These are phyloP conservation scores for Spathaspora jeffriesii DNA, from an alignment of 1,139 yeast genomes.

Conservation along the genomic window DNA sequence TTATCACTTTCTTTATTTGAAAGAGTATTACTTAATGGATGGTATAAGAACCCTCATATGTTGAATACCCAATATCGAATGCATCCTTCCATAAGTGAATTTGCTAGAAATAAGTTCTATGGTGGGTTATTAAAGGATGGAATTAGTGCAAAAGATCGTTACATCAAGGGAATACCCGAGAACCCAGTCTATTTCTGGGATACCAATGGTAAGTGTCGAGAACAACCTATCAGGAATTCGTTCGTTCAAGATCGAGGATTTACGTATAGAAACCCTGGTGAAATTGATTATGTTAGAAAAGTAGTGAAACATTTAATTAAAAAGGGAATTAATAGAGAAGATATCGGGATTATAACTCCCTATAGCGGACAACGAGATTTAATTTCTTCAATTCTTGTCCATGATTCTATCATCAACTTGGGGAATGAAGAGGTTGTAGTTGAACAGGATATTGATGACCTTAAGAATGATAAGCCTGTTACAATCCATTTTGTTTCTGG, in stretches of 20 bases:
- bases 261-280: constrained; percentile 90
- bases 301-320: constrained; percentile 70
- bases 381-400: constrained; percentile 78
- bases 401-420: constrained; percentile 77
- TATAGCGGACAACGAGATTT: constrained; percentile 95
- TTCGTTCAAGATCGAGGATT: no score
- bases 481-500: constrained; percentile 64
- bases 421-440: constrained; percentile 62
- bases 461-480: constrained; percentile 49
- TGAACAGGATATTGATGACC: constrained; percentile 67
- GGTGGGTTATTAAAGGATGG: constrained; percentile 94
- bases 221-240: constrained; percentile 82
- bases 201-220: constrained; percentile 85
- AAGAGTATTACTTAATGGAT: constrained; percentile 81
- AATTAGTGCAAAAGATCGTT: constrained; percentile 74
- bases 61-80: constrained; percentile 93
- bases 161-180: constrained; percentile 53
- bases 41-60: constrained; percentile 80
- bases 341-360: constrained; percentile 93
- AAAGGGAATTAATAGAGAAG: constrained; percentile 79
- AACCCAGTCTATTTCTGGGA: constrained; percentile 97
- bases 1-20: constrained; percentile 84
- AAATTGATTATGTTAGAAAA: constrained; percentile 89
- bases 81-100: constrained; percentile 88
- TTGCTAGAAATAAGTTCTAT: constrained; percentile 90